Evolutionary conservation across 2,329 filamentous ascomycete species (phyloP).

Genomic region (Lecanicillium sp.): DNA sequence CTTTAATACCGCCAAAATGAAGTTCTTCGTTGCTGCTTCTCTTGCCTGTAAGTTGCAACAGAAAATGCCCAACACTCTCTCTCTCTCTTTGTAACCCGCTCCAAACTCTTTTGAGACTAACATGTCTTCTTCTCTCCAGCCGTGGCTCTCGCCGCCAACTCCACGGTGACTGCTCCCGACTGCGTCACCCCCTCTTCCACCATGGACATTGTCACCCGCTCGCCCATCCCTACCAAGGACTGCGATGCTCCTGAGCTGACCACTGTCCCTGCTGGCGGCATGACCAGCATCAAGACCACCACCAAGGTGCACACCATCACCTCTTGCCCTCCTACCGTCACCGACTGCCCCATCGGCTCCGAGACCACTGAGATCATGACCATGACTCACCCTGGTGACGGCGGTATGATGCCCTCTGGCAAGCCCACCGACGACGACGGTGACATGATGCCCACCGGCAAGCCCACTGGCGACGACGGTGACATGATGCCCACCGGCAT

Average conservation of each 20-base stretch:
- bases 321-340: constrained; percentile 10
- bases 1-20: constrained; percentile 5
- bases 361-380: constrained; percentile 8
- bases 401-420: not conserved
- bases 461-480: not conserved
- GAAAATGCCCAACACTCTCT: no score
- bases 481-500: not conserved
- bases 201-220: constrained; percentile 11
- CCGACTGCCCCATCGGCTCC: constrained; percentile 11
- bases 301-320: constrained; percentile 11
- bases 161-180: constrained; percentile 6
- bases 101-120: no score
- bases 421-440: not conserved
- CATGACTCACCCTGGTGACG: not conserved
- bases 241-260: constrained; percentile 9
- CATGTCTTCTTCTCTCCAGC: not conserved
- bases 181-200: constrained; percentile 9
- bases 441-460: not conserved
- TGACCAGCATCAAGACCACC: not conserved
- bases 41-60: constrained; percentile 5
- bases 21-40: constrained; percentile 3
- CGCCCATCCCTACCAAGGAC: constrained; percentile 6
- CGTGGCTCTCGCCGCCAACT: constrained; percentile 2
- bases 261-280: constrained; percentile 3
- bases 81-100: no score